These are phyloP conservation scores for Tetrahymena borealis DNA, from an alignment of 73 alveolate species.

Conservation along the genomic window DNA sequence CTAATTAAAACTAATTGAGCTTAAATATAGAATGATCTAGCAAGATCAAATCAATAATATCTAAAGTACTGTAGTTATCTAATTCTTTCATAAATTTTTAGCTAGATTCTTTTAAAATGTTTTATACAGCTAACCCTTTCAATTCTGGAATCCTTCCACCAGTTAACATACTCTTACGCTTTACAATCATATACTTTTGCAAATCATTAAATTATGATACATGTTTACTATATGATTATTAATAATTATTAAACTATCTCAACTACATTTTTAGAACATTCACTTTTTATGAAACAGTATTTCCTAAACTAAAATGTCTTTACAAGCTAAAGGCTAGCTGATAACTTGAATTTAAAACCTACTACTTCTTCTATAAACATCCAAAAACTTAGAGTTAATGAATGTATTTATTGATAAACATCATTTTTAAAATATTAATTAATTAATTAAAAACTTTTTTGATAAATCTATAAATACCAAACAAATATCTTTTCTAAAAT, in stretches of 20 bases:
- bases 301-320: too few species aligned
- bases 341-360: too few species aligned
- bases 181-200: not conserved
- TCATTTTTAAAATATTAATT: too few species aligned
- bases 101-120: not conserved
- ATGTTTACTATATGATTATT: not conserved
- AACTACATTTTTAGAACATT: not conserved
- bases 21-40: not conserved
- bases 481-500: too few species aligned
- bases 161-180: not conserved
- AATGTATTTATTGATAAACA: too few species aligned
- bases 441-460: too few species aligned
- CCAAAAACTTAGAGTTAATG: too few species aligned
- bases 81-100: not conserved
- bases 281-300: not conserved
- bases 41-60: not conserved
- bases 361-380: too few species aligned
- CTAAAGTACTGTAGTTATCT: not conserved
- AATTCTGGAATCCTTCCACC: not conserved
- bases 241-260: not conserved
- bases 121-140: not conserved
- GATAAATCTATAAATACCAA: too few species aligned
- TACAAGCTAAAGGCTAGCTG: too few species aligned
- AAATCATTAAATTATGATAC: not conserved
- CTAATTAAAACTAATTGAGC: not conserved